Conservation (phyloP, 257 asterid species). For the Echites panduratus region DNA sequence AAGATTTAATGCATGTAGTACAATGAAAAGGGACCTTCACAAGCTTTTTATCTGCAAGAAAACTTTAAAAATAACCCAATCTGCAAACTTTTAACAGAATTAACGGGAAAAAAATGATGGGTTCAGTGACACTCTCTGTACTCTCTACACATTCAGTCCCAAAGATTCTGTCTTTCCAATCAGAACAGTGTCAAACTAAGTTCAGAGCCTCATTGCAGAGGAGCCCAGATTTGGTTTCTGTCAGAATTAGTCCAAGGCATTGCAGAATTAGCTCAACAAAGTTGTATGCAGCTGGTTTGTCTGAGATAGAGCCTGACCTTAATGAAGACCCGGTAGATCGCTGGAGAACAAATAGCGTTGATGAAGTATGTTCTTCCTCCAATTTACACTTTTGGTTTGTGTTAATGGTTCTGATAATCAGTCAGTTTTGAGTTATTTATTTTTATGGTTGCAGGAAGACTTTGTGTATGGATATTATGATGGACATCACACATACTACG, state of each 20-base stretch:
- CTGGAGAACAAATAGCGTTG: slow-evolving; percentile 81
- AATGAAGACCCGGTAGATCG: slow-evolving; percentile 73
- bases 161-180: slow-evolving; percentile 22
- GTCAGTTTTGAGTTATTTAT: slow-evolving; percentile 3
- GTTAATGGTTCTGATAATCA: neutral
- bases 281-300: slow-evolving; percentile 55
- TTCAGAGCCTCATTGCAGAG: slow-evolving; percentile 8
- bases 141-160: slow-evolving; percentile 37
- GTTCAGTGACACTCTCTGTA: slow-evolving; percentile 29
- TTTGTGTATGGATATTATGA: slow-evolving; percentile 63
- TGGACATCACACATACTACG: slow-evolving; percentile 64
- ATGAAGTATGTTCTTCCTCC: slow-evolving; percentile 22
- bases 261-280: slow-evolving; percentile 33
- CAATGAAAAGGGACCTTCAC: slow-evolving; percentile 10
- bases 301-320: slow-evolving; percentile 73
- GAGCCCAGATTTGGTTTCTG: slow-evolving; percentile 10
- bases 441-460: slow-evolving; percentile 54
- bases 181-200: slow-evolving; percentile 20
- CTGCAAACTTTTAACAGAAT: slow-evolving; percentile 7
- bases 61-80: neutral
- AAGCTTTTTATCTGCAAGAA: slow-evolving; percentile 2
- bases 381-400: neutral
- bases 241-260: slow-evolving; percentile 17
- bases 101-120: slow-evolving; percentile 41
- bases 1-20: slow-evolving; percentile 12